These are phyloP conservation scores for Striga asiatica DNA, from an alignment of 257 asterid species.

Conservation along the genomic window DNA sequence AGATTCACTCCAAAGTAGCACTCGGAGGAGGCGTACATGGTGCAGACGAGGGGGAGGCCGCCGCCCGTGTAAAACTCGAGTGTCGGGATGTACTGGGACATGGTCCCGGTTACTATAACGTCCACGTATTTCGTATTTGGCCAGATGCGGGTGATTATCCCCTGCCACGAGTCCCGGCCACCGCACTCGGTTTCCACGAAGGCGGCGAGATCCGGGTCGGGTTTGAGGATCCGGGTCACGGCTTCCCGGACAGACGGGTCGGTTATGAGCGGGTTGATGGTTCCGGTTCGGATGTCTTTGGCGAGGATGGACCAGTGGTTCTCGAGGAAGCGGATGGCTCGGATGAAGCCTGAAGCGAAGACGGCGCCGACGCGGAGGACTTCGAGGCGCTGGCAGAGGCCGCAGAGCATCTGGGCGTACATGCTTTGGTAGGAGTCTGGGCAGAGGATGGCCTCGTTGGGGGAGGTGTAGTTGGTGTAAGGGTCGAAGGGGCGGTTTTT, in stretches of 20 bases:
- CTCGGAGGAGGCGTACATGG: constrained; percentile 79
- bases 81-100: constrained; percentile 74
- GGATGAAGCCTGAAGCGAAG: constrained; percentile 71
- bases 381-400: constrained; percentile 37
- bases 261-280: constrained; percentile 31
- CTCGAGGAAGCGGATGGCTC: constrained; percentile 60
- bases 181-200: constrained; percentile 48
- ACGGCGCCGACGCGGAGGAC: constrained; percentile 85
- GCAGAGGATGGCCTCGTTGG: constrained; percentile 62
- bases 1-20: constrained; percentile 68
- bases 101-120: constrained; percentile 75
- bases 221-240: constrained; percentile 34
- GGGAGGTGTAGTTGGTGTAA: constrained; percentile 68
- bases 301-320: constrained; percentile 47
- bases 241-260: constrained; percentile 47
- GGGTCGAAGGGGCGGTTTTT: constrained; percentile 59
- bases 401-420: constrained; percentile 82
- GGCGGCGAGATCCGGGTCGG: constrained; percentile 49
- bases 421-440: constrained; percentile 66
- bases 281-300: constrained; percentile 48
- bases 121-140: constrained; percentile 69
- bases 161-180: constrained; percentile 41
- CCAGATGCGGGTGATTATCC: constrained; percentile 63
- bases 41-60: constrained; percentile 60
- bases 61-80: constrained; percentile 61